Conservation (phyloP, 805 yeast species). For the Priceomyces medius region DNA sequence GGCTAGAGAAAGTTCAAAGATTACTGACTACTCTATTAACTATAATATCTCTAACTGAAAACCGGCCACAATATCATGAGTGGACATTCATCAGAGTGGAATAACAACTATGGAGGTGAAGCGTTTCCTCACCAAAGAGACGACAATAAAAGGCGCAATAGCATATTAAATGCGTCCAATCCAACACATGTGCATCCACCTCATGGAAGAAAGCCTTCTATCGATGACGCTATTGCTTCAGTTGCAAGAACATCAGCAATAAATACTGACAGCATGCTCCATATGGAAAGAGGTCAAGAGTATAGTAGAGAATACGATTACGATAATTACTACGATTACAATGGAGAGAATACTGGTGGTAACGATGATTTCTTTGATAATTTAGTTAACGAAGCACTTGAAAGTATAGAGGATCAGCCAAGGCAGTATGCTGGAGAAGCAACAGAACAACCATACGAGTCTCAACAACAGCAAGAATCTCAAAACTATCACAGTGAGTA, state of each 20-base stretch:
- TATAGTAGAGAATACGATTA: background rate
- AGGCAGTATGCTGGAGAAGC: background rate
- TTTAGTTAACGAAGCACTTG: slow-evolving; percentile 1
- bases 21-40: background rate
- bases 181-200: background rate
- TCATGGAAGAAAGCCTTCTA: slow-evolving; percentile 5
- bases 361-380: slow-evolving; percentile 4
- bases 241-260: slow-evolving; percentile 10
- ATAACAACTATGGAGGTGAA: background rate
- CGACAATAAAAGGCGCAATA: slow-evolving; percentile 5
- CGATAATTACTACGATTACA: background rate
- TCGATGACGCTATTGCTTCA: slow-evolving; percentile 12
- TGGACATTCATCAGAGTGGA: background rate
- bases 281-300: background rate
- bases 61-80: slow-evolving; percentile 1
- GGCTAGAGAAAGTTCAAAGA: background rate
- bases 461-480: background rate
- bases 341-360: background rate
- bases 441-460: background rate
- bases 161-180: slow-evolving; percentile 1
- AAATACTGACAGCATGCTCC: slow-evolving; percentile 7
- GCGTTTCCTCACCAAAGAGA: background rate
- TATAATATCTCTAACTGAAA: background rate
- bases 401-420: background rate
- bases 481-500: background rate